Evolutionary conservation across 1,139 yeast genomes (phyloP), one percentile per base, ranked within the genome.

Genomic region (Geotrichum klebahnii): DNA sequence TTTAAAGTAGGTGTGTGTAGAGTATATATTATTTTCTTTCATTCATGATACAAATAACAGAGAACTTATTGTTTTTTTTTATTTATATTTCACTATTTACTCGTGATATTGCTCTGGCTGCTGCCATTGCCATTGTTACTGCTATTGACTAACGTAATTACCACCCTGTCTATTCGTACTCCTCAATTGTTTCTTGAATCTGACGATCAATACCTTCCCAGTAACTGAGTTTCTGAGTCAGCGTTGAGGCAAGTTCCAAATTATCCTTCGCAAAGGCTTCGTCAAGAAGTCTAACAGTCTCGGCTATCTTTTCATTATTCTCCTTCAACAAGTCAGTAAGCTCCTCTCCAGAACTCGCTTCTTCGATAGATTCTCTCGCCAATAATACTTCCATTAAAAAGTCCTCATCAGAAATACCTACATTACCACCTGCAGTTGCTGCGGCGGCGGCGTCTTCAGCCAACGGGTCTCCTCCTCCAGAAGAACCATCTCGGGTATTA

Each of bases 161-260:
- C 20, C 10, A 10, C 8, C 17, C 32, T 22, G 37, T 39, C 19
- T 43, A 43, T 14, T 48, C 48, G 29, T 19, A 43, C 16, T 37
- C 31, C 19, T 48, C 51, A 17, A 36, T 28, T 10, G 44, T 84
- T 47, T 86, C 90, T 58, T 78, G 79, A 42, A 89, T 77, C 3
- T 87, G 90, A 44, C 76, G 77, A 46, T 79, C 80, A 38, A 90
- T 80, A 62, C 86, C 89, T 44, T 76, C 77, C 95, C 96, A 90
- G 64, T 89, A 92, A 63, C 86, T 86, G 55, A 92, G 69, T 56
- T 78, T 77, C 26, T 88, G 79, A 1, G 95, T 84, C 54, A 81
- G 81, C 53, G 77, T 68, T 53, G 84, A 79, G 23, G 94, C 83
- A 1, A 65, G 62, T 20, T 79, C 77, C 74, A 82, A 77, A 49